Conservation (phyloP, 305 asterid species). For the Vinca major region DNA sequence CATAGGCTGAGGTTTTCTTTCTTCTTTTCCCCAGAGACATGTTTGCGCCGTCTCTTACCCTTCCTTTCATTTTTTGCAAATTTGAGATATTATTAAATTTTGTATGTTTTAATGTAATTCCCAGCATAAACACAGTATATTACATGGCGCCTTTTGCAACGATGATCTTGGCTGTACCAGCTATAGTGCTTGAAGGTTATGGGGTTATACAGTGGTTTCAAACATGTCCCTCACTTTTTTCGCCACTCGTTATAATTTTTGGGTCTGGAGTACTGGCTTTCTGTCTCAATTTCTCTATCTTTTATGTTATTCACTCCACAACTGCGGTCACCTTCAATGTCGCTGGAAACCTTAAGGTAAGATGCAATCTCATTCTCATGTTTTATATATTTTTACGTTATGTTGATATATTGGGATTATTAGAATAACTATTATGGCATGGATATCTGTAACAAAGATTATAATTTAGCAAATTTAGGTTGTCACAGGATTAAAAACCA, state of each 20-base stretch:
- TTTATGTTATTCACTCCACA: conserved; percentile 84
- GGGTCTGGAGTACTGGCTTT: conserved; percentile 78
- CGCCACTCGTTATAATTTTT: conserved; percentile 54
- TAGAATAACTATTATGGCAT: not conserved
- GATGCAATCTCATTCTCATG: conserved; percentile 5
- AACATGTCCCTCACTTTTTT: conserved; percentile 42
- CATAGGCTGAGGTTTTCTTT: not conserved
- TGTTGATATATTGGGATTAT: not conserved
- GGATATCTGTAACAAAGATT: not conserved
- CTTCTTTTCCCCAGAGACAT: not conserved
- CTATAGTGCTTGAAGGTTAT: conserved; percentile 68
- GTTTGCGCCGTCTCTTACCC: not conserved
- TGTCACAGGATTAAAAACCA: not conserved
- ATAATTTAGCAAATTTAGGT: not conserved
- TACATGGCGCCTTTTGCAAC: conserved; percentile 92
- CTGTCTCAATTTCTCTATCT: conserved; percentile 78
- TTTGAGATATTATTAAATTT: conserved; percentile 2
- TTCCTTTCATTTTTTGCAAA: not conserved
- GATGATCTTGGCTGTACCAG: conserved; percentile 69
- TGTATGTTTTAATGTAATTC: conserved; percentile 1
- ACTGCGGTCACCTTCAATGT: conserved; percentile 91
- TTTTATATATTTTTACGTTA: not conserved
- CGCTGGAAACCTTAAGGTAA: conserved; percentile 88
- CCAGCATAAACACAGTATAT: conserved; percentile 85
- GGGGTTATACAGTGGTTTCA: conserved; percentile 60